A percentile compares a stretch with the other conserved stretches of the same genome.
phyloP scores from a whole-genome alignment of 257 asterid species.

The Capsicum baccatum region DNA sequence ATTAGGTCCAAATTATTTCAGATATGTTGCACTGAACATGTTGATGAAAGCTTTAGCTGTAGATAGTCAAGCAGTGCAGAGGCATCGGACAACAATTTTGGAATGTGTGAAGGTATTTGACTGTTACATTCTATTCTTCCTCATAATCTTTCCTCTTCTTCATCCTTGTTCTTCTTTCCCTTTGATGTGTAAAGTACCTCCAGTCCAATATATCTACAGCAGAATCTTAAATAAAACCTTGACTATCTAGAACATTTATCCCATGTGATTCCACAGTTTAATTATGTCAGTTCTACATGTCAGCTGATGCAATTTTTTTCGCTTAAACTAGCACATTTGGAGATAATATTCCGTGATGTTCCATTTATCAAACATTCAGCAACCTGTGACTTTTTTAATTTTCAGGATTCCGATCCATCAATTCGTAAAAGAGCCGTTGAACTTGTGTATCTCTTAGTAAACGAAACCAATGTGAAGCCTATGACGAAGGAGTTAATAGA shows the following conservation, averaged over 20 bases:
- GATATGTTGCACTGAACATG: slow-evolving; percentile 99
- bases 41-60: slow-evolving; percentile 91
- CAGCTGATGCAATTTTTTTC: slow-evolving; percentile 2
- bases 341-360: slow-evolving; percentile 14
- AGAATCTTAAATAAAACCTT: not conserved
- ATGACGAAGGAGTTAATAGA: slow-evolving; percentile 92
- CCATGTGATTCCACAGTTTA: slow-evolving; percentile 22
- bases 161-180: slow-evolving; percentile 11
- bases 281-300: slow-evolving; percentile 2
- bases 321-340: slow-evolving; percentile 1
- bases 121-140: not conserved
- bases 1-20: slow-evolving; percentile 50
- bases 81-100: slow-evolving; percentile 95
- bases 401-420: slow-evolving; percentile 98
- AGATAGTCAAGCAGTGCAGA: slow-evolving; percentile 98
- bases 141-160: slow-evolving; percentile 1
- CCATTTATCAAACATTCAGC: slow-evolving; percentile 13
- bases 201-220: slow-evolving; percentile 4
- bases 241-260: slow-evolving; percentile 2
- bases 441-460: slow-evolving; percentile 86
- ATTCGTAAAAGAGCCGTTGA: slow-evolving; percentile 97
- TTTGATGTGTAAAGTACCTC: slow-evolving; percentile 14
- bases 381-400: slow-evolving; percentile 35
- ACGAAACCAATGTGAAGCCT: slow-evolving; percentile 87
- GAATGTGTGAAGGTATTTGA: slow-evolving; percentile 91